phyloP scores from a whole-genome alignment of 352 stramenopile species.

The Phytophthora ramorum region DNA sequence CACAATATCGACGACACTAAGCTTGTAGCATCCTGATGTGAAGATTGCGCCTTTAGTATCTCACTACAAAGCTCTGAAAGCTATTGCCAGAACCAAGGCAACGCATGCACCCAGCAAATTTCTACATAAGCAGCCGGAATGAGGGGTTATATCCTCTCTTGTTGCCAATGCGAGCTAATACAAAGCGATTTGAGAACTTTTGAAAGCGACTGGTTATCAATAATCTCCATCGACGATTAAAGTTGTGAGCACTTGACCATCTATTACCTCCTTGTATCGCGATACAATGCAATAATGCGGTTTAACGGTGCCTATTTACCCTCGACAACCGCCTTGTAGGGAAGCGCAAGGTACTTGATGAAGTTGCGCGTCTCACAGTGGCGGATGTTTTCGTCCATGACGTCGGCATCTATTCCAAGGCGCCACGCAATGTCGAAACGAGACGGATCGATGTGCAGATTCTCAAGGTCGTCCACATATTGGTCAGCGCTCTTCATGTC shows the following conservation, averaged over 20 bases:
- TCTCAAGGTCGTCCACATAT: conserved; percentile 82
- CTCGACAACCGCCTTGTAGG: conserved; percentile 64
- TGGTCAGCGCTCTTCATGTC: conserved; percentile 73
- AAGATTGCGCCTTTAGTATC: no score
- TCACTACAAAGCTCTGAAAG: no score
- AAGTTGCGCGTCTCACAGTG: conserved; percentile 87
- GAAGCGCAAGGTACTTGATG: conserved; percentile 84
- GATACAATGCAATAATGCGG: background rate
- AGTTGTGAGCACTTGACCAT: background rate
- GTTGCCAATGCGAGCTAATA: no score
- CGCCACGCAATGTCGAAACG: conserved; percentile 84
- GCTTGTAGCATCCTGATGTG: no score
- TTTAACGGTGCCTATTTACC: conserved; percentile 27
- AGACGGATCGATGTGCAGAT: conserved; percentile 69
- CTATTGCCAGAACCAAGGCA: no score
- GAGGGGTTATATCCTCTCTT: no score
- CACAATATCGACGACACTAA: no score
- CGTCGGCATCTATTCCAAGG: conserved; percentile 77
- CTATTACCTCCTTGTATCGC: background rate
- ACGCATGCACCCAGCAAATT: no score
- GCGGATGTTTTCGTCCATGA: conserved; percentile 82
- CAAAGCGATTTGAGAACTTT: no score
- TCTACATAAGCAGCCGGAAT: no score
- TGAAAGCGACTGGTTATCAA: no score
- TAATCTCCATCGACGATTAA: no score